Percentiles rank a stretch among this genome's conserved stretches.
Evolutionary conservation across 345 rosid genomes (phyloP).

Genomic region (Dipteronia sinensis): DNA sequence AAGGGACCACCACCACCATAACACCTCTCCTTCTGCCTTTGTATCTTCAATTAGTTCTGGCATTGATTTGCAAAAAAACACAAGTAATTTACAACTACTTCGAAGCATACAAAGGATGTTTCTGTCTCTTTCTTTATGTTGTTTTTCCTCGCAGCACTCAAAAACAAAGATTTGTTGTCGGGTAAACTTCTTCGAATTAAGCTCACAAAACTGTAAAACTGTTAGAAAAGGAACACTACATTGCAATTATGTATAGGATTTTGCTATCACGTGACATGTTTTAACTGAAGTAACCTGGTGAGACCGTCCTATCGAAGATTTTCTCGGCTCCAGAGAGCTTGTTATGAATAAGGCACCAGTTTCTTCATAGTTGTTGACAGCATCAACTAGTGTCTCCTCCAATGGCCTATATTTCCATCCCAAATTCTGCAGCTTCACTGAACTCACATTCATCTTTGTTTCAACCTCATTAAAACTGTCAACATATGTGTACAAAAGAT

Average conservation of each 20-base stretch:
- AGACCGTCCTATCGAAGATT: not conserved
- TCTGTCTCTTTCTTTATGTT: conserved; percentile 25
- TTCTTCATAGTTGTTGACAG: conserved; percentile 41
- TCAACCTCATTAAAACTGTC: conserved; percentile 25
- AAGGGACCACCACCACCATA: conserved; percentile 19
- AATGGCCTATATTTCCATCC: conserved; percentile 54
- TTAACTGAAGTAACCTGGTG: not conserved
- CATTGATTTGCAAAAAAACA: not conserved
- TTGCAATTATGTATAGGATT: not conserved
- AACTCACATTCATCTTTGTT: conserved; percentile 24
- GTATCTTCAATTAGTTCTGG: not conserved
- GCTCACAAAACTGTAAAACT: not conserved
- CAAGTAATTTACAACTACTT: conserved; percentile 5
- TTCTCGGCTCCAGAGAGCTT: not conserved
- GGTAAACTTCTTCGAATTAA: conserved; percentile 11
- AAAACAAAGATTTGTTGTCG: not conserved
- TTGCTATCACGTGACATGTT: too few relatives aligned
- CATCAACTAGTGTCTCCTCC: conserved; percentile 44
- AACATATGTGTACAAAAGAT: not conserved
- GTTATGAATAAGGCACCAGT: conserved; percentile 24
- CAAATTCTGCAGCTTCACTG: conserved; percentile 43
- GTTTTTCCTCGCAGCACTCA: conserved; percentile 5
- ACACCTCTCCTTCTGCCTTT: not conserved
- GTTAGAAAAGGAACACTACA: not conserved
- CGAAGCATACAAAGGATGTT: conserved; percentile 22